Base-by-base conservation (phyloP, 2,329 filamentous ascomycete species). In the Balansia obtecta region DNA sequence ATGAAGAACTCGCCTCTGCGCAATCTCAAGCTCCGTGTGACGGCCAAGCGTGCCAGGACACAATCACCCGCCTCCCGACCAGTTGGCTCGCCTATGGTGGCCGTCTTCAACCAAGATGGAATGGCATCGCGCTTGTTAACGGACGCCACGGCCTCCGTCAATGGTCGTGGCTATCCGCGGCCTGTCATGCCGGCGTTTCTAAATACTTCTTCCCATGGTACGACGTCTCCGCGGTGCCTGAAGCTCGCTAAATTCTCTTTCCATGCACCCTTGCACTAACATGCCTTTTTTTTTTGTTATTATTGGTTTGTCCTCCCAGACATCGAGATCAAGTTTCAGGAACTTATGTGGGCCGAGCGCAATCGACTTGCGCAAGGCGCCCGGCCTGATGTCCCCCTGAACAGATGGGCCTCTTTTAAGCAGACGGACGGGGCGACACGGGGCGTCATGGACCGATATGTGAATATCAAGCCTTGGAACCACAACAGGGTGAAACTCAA, bases 381-480 rank as follows among this genome's bases (percentile, higher is more conserved):
- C 10, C 62, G 65, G 50, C 70, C 71, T 61, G 62, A 66, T 12
- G 52, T 49, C 42, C 55, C 61, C 20, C 52, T 59, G 8, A 60
- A 66, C 20, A 64, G 57, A 55, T 71, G 68, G 68, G 57, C 58
- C 7, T 57, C 59, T 20, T 68, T 62, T 50, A 65, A 65, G 51
- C 67, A 68, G 47, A 52, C 57, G 11, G 64, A 68, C 37, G 50
- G 48, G 5, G 56, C 58, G 38, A 55, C 58, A 48, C 61, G 60
- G 52, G 59, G 58, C 43, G 52, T 57, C 32, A 69, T 91, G 57
- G 94, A 97, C 66, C 83, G 93, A 50, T 98, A 97, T 68, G 66
- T 75, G 49, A 95, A 97, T 62, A 88, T 98, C 55, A 85, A 90
- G 63, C 88, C 90, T 0, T 98, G 87, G 81, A 83, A 85, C 54